Evolutionary conservation across 208 protist genomes (phyloP).

Genomic region (Trichomonas vaginalis): DNA sequence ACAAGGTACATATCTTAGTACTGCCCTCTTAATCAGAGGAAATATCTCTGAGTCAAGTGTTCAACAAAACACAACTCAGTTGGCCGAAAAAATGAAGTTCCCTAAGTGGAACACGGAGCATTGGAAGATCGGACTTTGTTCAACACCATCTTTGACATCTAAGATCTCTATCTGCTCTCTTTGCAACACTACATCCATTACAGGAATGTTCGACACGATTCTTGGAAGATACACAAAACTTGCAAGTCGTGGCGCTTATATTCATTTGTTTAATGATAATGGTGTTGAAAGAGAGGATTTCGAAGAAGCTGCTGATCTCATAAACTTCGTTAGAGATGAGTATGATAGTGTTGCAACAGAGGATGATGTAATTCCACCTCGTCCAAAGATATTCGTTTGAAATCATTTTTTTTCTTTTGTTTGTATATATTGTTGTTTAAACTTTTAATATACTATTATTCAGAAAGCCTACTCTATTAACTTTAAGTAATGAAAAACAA

Average conservation of each 20-base stretch:
- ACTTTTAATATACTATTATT: no score
- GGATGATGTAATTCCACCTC: neutral
- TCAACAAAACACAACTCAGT: slow-evolving; percentile 58
- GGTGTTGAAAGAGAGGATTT: neutral
- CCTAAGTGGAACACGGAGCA: slow-evolving; percentile 79
- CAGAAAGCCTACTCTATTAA: no score
- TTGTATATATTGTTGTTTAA: no score
- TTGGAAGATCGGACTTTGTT: slow-evolving; percentile 77
- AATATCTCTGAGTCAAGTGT: slow-evolving; percentile 72
- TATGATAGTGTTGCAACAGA: neutral
- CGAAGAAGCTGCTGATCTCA: neutral
- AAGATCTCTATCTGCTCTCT: slow-evolving; percentile 67
- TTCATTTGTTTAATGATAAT: slow-evolving; percentile 65
- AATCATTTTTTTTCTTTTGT: neutral
- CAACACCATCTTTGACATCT: slow-evolving; percentile 63
- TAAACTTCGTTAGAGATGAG: neutral
- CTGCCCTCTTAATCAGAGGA: slow-evolving; percentile 64
- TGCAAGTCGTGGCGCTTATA: slow-evolving; percentile 62
- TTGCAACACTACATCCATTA: slow-evolving; percentile 66
- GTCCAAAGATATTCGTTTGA: neutral
- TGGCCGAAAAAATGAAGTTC: slow-evolving; percentile 56
- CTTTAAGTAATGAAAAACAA: no score
- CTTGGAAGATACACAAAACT: slow-evolving; percentile 63
- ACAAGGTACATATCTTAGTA: slow-evolving; percentile 52
- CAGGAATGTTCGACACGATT: slow-evolving; percentile 51